These are phyloP conservation scores for Pterocarpus macrocarpus DNA, from an alignment of 306 rosid species.

Conservation along the genomic window DNA sequence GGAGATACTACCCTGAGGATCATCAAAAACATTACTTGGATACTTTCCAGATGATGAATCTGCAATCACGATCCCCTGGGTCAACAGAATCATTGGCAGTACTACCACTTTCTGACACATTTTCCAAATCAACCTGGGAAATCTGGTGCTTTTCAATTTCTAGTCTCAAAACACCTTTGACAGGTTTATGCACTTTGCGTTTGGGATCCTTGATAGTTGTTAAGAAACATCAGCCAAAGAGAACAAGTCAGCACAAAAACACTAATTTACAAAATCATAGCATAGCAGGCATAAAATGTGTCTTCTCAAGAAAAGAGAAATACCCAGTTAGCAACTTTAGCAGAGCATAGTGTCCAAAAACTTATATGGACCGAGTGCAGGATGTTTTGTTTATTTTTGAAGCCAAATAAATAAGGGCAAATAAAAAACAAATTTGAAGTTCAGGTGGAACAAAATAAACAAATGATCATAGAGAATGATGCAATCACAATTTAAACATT, in stretches of 20 bases:
- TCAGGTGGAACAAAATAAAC: slow-evolving; percentile 24
- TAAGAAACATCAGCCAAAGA: slow-evolving; percentile 34
- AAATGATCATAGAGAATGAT: slow-evolving; percentile 7
- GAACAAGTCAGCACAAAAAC: slow-evolving; percentile 34
- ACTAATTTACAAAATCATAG: slow-evolving; percentile 17
- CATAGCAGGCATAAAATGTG: background rate
- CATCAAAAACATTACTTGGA: slow-evolving; percentile 78
- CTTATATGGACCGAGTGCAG: background rate
- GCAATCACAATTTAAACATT: slow-evolving; percentile 37
- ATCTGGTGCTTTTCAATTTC: slow-evolving; percentile 97
- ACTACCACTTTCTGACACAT: slow-evolving; percentile 90
- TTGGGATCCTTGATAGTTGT: slow-evolving; percentile 82
- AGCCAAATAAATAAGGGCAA: slow-evolving; percentile 17
- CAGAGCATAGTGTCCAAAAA: slow-evolving; percentile 11
- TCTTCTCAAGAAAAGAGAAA: slow-evolving; percentile 32
- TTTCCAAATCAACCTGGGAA: slow-evolving; percentile 80
- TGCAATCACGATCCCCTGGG: slow-evolving; percentile 66
- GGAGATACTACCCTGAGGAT: slow-evolving; percentile 77
- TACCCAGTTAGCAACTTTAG: slow-evolving; percentile 10
- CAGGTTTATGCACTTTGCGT: slow-evolving; percentile 93
- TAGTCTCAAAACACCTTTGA: slow-evolving; percentile 88
- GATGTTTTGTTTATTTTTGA: background rate
- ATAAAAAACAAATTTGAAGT: slow-evolving; percentile 4
- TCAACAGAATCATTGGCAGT: slow-evolving; percentile 83
- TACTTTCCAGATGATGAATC: slow-evolving; percentile 74